Percentiles rank a stretch among this genome's conserved stretches.
phyloP scores from a whole-genome alignment of 805 yeast species.

The Lipomyces oligophaga region DNA sequence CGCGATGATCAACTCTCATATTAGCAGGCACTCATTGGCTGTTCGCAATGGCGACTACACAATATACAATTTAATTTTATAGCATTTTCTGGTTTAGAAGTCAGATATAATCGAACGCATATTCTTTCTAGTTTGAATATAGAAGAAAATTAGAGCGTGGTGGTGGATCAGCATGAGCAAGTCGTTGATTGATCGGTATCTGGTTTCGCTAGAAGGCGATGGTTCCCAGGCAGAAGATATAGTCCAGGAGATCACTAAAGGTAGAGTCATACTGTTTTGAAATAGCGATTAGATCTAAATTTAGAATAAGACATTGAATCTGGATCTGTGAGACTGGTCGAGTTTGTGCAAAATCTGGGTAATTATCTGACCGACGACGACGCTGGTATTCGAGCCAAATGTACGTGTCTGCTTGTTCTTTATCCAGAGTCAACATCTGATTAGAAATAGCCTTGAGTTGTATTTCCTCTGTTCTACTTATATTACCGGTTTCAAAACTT shows the following conservation, averaged over 20 bases:
- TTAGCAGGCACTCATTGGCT: too few relatives aligned
- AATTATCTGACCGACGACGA: constrained; percentile 59
- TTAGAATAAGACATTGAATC: constrained; percentile 29
- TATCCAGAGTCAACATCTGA: not conserved
- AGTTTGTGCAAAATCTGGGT: constrained; percentile 57
- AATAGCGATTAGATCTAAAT: too few relatives aligned
- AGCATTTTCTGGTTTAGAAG: too few relatives aligned
- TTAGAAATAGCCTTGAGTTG: constrained; percentile 42
- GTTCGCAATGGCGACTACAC: too few relatives aligned
- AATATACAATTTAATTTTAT: too few relatives aligned
- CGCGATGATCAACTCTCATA: too few relatives aligned
- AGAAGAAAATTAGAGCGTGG: too few relatives aligned
- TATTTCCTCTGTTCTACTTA: constrained; percentile 41
- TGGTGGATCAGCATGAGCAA: constrained; percentile 15
- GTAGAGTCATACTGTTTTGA: too few relatives aligned
- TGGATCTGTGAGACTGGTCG: constrained; percentile 43
- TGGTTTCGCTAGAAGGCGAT: constrained; percentile 10
- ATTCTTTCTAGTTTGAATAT: too few relatives aligned
- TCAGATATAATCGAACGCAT: too few relatives aligned
- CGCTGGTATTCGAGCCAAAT: constrained; percentile 47
- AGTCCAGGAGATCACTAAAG: constrained; percentile 8
- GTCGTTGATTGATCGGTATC: constrained; percentile 13
- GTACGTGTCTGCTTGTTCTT: constrained; percentile 7
- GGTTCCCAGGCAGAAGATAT: constrained; percentile 17
- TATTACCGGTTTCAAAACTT: constrained; percentile 36